Evolutionary conservation across 768 basidiomycete genomes (phyloP).

Genomic region (Neoboletus magnificus): DNA sequence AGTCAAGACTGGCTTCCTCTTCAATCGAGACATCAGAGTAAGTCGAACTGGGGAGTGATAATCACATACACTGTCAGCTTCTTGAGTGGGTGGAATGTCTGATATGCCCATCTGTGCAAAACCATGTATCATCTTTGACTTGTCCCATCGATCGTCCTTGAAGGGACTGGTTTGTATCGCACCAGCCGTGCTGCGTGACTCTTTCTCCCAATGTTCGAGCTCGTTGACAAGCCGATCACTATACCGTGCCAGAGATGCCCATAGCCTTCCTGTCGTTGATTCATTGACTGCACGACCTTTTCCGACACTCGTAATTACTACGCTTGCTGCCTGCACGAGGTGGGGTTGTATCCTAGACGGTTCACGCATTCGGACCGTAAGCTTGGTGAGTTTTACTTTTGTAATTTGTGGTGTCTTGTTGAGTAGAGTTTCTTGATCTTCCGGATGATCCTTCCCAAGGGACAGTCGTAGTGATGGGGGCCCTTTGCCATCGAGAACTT

Average conservation of each 20-base stretch:
- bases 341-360: conserved; percentile 46
- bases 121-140: conserved; percentile 70
- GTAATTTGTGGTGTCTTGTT: conserved; percentile 19
- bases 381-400: conserved; percentile 54
- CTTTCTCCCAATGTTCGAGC: conserved; percentile 60
- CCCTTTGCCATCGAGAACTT: conserved; percentile 53
- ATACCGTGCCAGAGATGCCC: conserved; percentile 80
- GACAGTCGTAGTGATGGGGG: conserved; percentile 49
- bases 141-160: conserved; percentile 61
- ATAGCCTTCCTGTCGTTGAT: conserved; percentile 43
- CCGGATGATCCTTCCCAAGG: not conserved
- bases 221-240: conserved; percentile 64
- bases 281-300: conserved; percentile 31
- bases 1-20: conserved; percentile 41
- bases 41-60: not conserved
- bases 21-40: not conserved
- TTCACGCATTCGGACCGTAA: conserved; percentile 61
- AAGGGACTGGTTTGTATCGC: conserved; percentile 42
- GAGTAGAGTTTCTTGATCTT: conserved; percentile 10
- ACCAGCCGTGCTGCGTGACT: conserved; percentile 41
- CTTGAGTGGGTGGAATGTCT: conserved; percentile 7
- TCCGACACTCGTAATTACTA: conserved; percentile 46
- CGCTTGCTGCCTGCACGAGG: conserved; percentile 56
- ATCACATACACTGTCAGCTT: conserved; percentile 12
- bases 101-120: conserved; percentile 61